Percentiles rank a stretch among this genome's conserved stretches.
These are phyloP conservation scores for Huntiella abstrusa DNA, from an alignment of 2,329 filamentous ascomycete genomes.

Conservation along the genomic window DNA sequence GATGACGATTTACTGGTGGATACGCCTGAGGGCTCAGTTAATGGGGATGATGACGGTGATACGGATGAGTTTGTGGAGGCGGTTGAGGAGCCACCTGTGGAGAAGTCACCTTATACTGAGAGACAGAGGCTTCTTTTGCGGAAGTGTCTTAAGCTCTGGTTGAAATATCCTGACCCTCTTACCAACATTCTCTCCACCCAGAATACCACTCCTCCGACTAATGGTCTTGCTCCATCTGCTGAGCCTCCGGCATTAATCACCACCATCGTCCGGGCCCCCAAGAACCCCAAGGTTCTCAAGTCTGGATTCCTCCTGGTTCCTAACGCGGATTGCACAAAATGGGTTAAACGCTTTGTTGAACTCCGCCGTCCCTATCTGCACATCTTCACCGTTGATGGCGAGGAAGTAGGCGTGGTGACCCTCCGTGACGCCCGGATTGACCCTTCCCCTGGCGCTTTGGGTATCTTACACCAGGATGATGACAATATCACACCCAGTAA, in stretches of 20 bases:
- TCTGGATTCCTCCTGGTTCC: slow-evolving; percentile 76
- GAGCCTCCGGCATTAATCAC: slow-evolving; percentile 49
- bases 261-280: slow-evolving; percentile 57
- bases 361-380: slow-evolving; percentile 81
- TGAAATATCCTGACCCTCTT: slow-evolving; percentile 36
- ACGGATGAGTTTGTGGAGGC: slow-evolving; percentile 1
- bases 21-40: slow-evolving; percentile 32
- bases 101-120: slow-evolving; percentile 15
- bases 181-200: slow-evolving; percentile 35
- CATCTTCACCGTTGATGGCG: slow-evolving; percentile 71
- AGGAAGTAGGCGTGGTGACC: slow-evolving; percentile 79
- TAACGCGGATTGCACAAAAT: slow-evolving; percentile 61
- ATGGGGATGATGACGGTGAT: slow-evolving; percentile 18
- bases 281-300: slow-evolving; percentile 67
- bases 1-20: slow-evolving; percentile 41
- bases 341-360: slow-evolving; percentile 87
- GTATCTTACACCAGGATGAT: slow-evolving; percentile 41
- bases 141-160: slow-evolving; percentile 47
- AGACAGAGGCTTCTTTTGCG: slow-evolving; percentile 28
- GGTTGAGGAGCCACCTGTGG: slow-evolving; percentile 15
- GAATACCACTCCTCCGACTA: slow-evolving; percentile 50
- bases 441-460: slow-evolving; percentile 71
- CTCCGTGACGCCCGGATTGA: slow-evolving; percentile 81
- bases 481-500: slow-evolving; percentile 23
- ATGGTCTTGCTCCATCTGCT: slow-evolving; percentile 34